These are phyloP conservation scores for Fraxinus excelsior DNA, from an alignment of 257 asterid genomes.

Conservation along the genomic window DNA sequence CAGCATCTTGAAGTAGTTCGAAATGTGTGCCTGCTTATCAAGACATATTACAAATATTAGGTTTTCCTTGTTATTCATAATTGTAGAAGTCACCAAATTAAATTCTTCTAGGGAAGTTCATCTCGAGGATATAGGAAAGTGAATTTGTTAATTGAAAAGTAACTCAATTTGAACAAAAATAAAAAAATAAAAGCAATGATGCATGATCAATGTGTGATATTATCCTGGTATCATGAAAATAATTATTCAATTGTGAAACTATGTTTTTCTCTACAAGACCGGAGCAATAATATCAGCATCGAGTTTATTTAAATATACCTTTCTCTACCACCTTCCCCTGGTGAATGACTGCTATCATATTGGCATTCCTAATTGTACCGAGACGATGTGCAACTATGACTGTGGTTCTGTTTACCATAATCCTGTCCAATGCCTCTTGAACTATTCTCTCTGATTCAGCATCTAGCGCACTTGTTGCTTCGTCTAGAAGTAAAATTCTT, in stretches of 20 bases:
- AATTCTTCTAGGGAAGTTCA: neutral
- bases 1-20: conserved; percentile 43
- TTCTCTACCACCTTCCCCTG: conserved; percentile 75
- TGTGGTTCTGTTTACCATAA: conserved; percentile 82
- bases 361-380: conserved; percentile 78
- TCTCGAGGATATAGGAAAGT: neutral
- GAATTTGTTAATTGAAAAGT: neutral
- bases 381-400: conserved; percentile 83
- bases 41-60: neutral
- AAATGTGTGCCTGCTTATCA: conserved; percentile 49
- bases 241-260: neutral
- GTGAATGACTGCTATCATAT: conserved; percentile 79
- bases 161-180: neutral
- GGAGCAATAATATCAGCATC: neutral
- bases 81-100: neutral
- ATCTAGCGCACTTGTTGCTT: conserved; percentile 90
- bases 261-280: neutral
- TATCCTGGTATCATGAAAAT: neutral
- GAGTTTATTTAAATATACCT: conserved; percentile 38
- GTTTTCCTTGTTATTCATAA: neutral
- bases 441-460: conserved; percentile 88
- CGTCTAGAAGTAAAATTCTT: conserved; percentile 73
- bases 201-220: neutral
- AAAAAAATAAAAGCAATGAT: no score
- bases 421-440: conserved; percentile 83